Conservation (phyloP, 352 stramenopile genomes). For the Thraustochytrium striatum region DNA sequence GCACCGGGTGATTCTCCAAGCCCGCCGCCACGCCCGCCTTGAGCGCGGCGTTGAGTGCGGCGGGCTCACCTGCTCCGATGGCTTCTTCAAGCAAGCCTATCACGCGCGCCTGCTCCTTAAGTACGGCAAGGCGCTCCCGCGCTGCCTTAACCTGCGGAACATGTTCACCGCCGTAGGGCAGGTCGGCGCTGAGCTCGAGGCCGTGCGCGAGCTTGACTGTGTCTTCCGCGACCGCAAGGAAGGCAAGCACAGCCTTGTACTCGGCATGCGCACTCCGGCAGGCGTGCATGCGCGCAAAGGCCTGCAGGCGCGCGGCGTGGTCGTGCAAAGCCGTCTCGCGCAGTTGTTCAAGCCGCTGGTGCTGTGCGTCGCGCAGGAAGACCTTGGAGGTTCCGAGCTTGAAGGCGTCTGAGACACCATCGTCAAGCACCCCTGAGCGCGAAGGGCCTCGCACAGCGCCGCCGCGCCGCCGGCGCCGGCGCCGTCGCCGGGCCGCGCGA, state of each 20-base stretch:
- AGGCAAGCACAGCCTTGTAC: slow-evolving; percentile 23
- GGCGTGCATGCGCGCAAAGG: slow-evolving; percentile 36
- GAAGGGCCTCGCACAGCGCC: slow-evolving; percentile 38
- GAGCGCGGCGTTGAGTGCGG: slow-evolving; percentile 49
- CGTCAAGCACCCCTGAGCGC: slow-evolving; percentile 22
- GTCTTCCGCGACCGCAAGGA: slow-evolving; percentile 35
- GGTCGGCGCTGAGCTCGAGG: slow-evolving; percentile 54
- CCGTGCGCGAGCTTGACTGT: slow-evolving; percentile 14
- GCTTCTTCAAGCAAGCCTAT: slow-evolving; percentile 41
- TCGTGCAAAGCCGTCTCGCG: slow-evolving; percentile 54
- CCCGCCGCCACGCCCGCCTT: slow-evolving; percentile 1
- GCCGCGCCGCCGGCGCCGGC: neutral
- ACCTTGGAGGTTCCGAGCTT: slow-evolving; percentile 57
- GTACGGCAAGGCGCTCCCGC: slow-evolving; percentile 52
- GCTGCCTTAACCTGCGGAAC: slow-evolving; percentile 57
- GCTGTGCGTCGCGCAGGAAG: slow-evolving; percentile 58
- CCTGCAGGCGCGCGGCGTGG: slow-evolving; percentile 50
- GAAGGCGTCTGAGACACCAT: slow-evolving; percentile 50
- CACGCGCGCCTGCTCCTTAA: slow-evolving; percentile 57
- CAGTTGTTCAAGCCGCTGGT: slow-evolving; percentile 55
- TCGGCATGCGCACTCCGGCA: neutral
- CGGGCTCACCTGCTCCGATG: slow-evolving; percentile 51
- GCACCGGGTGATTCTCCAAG: slow-evolving; percentile 11
- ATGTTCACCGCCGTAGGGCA: slow-evolving; percentile 59
- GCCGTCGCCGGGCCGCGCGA: neutral